Evolutionary conservation across 495 filamentous ascomycete genomes (phyloP).

Genomic region (Penicillium cosmopolitanum): DNA sequence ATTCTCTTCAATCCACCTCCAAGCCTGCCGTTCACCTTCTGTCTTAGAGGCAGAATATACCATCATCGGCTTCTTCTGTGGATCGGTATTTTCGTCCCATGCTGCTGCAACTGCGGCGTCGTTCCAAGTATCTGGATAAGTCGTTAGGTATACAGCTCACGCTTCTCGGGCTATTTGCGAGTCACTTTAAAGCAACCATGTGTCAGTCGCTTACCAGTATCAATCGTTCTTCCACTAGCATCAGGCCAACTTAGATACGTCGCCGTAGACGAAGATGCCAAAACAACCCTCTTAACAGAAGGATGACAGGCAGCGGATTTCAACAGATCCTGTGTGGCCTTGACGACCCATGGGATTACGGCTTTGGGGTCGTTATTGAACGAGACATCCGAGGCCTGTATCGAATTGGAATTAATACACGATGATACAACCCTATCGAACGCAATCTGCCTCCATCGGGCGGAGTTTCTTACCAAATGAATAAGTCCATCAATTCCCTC

Average conservation of each 20-base stretch:
- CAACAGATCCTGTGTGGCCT: not conserved
- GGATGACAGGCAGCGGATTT: not conserved
- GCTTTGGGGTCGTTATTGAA: not conserved
- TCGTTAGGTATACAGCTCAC: too few species aligned
- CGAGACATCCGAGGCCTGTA: not conserved
- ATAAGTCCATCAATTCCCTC: conserved; percentile 39
- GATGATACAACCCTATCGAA: too few species aligned
- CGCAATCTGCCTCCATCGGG: not conserved
- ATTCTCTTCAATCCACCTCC: conserved; percentile 55
- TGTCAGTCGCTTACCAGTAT: not conserved
- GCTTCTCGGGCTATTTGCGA: too few species aligned
- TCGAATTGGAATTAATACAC: not conserved
- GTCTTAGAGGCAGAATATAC: conserved; percentile 61
- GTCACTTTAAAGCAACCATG: too few species aligned
- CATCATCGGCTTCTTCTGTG: conserved; percentile 26
- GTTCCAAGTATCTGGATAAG: not conserved
- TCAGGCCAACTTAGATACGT: conserved; percentile 34
- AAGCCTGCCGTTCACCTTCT: conserved; percentile 54
- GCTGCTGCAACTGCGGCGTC: not conserved
- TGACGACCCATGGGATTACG: not conserved
- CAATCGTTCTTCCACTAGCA: conserved; percentile 7
- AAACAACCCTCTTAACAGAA: conserved; percentile 43
- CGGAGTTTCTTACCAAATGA: conserved; percentile 35
- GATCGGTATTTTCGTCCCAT: not conserved
- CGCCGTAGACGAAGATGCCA: conserved; percentile 53